These are phyloP conservation scores for Diversispora epigaea DNA, from an alignment of 192 early-diverging fungal genomes.

Conservation along the genomic window DNA sequence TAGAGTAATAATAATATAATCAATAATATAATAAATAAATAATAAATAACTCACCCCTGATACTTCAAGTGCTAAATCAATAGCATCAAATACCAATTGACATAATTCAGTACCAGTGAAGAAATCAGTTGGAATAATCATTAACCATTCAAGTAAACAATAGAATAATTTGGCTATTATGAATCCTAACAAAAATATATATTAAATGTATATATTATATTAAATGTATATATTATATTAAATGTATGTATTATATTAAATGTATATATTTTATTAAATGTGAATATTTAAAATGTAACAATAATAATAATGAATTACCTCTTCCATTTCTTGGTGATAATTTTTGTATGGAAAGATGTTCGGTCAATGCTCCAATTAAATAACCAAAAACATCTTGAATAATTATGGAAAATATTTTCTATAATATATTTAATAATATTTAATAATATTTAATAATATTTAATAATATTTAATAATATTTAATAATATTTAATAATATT, in stretches of 20 bases:
- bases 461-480: too few species aligned
- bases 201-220: neutral
- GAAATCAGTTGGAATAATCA: slow-evolving; percentile 60
- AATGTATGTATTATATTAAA: neutral
- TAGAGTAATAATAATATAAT: neutral
- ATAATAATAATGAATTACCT: slow-evolving; percentile 1
- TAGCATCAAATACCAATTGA: slow-evolving; percentile 66
- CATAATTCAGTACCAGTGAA: slow-evolving; percentile 64
- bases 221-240: neutral
- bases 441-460: too few species aligned
- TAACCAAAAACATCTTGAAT: slow-evolving; percentile 62
- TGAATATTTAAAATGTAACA: neutral
- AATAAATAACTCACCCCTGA: slow-evolving; percentile 26
- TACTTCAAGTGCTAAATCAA: slow-evolving; percentile 57
- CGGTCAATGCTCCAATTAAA: slow-evolving; percentile 65
- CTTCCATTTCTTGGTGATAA: slow-evolving; percentile 40
- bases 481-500: too few species aligned
- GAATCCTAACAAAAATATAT: slow-evolving; percentile 35
- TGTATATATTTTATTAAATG: neutral
- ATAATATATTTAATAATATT: too few species aligned
- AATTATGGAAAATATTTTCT: slow-evolving; percentile 39
- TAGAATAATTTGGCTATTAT: slow-evolving; percentile 68
- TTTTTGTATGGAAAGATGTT: slow-evolving; percentile 61
- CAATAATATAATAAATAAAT: neutral
- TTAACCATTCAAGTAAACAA: slow-evolving; percentile 76